A percentile compares a stretch with the other conserved stretches of the same genome.
Conservation (phyloP, 164 flowering plant genomes). For the Macadamia integrifolia region DNA sequence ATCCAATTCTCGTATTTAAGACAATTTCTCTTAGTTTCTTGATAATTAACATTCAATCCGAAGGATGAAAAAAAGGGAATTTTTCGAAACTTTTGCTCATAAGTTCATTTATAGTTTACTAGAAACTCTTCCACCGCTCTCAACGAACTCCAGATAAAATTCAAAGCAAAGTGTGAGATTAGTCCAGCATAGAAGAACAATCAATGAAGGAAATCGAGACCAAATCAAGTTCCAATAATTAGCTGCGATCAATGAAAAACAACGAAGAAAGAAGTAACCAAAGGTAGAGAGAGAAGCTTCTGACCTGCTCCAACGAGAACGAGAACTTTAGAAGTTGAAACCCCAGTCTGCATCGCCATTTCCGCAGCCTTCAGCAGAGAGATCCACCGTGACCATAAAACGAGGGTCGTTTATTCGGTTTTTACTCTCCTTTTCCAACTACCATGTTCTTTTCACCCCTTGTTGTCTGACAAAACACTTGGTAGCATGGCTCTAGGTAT, state of each 20-base stretch:
- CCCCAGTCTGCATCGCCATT: slow-evolving; percentile 78
- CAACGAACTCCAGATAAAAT: neutral
- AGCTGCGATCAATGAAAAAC: neutral
- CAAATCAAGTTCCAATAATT: neutral
- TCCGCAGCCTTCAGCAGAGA: neutral
- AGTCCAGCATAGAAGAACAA: neutral
- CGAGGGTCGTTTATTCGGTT: no score
- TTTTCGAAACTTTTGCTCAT: neutral
- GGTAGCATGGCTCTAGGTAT: no score
- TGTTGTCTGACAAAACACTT: no score
- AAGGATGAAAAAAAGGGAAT: neutral
- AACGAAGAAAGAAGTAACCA: neutral
- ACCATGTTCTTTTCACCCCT: no score
- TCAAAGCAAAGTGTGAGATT: neutral
- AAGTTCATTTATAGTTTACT: neutral
- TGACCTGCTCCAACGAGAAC: slow-evolving; percentile 79
- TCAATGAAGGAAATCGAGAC: neutral
- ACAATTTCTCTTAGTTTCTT: neutral
- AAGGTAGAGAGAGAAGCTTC: slow-evolving; percentile 1
- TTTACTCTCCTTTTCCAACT: no score
- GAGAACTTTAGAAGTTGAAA: slow-evolving; percentile 62
- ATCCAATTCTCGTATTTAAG: neutral
- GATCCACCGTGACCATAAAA: neutral
- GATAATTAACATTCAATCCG: neutral
- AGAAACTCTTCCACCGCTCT: neutral